Percentiles rank a stretch among this genome's conserved stretches.
Conservation (phyloP, 2,329 filamentous ascomycete species). For the Phaeoacremonium minimum region DNA sequence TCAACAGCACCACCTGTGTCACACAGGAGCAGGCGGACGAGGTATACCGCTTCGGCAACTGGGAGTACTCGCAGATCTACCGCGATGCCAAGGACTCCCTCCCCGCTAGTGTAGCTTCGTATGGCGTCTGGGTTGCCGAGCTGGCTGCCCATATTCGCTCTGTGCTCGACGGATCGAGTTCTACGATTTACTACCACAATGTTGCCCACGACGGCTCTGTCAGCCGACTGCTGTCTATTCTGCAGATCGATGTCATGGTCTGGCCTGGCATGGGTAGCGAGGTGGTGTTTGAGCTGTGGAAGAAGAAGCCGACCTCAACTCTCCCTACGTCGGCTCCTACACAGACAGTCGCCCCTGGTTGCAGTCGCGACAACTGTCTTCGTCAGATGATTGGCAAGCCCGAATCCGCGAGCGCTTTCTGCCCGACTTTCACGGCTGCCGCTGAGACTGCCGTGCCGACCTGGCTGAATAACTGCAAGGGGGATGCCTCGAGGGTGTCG, state of each 20-base stretch:
- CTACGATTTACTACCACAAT: conserved; percentile 63
- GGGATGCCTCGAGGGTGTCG: conserved; percentile 13
- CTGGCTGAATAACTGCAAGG: conserved; percentile 19
- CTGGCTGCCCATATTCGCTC: conserved; percentile 61
- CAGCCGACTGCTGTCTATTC: conserved; percentile 60
- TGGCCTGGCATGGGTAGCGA: conserved; percentile 84
- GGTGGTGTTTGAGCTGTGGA: conserved; percentile 72
- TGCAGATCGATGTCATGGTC: conserved; percentile 73
- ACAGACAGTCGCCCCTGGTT: conserved; percentile 13
- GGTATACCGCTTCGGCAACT: conserved; percentile 73
- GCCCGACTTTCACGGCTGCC: conserved; percentile 15
- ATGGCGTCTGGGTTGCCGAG: conserved; percentile 73
- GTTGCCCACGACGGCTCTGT: conserved; percentile 76
- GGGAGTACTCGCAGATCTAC: conserved; percentile 77
- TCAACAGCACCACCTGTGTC: conserved; percentile 53
- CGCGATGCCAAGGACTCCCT: conserved; percentile 62
- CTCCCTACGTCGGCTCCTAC: conserved; percentile 8
- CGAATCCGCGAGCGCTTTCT: conserved; percentile 16
- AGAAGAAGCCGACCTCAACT: conserved; percentile 23
- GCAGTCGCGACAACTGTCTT: conserved; percentile 23
- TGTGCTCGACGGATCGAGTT: conserved; percentile 33
- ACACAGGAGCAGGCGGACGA: conserved; percentile 57
- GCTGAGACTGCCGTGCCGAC: conserved; percentile 11
- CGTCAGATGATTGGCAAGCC: conserved; percentile 20
- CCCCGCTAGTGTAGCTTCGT: conserved; percentile 54